These are phyloP conservation scores for sweet orange (Citrus sinensis) DNA, from an alignment of 345 rosid species.

Conservation along the genomic window DNA sequence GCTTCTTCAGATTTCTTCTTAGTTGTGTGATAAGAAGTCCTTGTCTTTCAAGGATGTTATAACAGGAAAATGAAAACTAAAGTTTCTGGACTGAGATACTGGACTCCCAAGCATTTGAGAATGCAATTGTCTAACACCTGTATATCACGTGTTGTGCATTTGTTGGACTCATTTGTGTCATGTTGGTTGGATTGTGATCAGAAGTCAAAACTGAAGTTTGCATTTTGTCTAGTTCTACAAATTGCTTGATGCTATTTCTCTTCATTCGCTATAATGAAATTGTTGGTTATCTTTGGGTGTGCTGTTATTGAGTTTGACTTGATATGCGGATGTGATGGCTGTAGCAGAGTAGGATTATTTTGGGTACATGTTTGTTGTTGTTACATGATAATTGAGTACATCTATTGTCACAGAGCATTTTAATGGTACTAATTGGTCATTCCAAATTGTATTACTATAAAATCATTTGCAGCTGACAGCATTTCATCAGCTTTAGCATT, in stretches of 20 bases:
- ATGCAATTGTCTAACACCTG: neutral
- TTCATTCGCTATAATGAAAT: neutral
- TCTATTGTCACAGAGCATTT: neutral
- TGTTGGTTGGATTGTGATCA: neutral
- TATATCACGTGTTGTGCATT: neutral
- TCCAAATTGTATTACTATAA: neutral
- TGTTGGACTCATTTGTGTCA: neutral
- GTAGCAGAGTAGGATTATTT: neutral
- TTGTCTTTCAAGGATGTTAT: neutral
- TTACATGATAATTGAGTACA: neutral
- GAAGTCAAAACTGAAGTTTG: too few relatives aligned
- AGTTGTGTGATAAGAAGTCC: neutral
- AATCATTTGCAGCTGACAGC: neutral
- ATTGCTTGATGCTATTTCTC: neutral
- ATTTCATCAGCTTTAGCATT: neutral
- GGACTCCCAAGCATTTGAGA: neutral
- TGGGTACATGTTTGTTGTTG: neutral
- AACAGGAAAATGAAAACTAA: neutral
- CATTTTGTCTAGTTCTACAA: neutral
- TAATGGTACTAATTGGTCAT: neutral
- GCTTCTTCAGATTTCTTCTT: neutral
- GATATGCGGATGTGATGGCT: neutral
- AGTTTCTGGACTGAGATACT: neutral
- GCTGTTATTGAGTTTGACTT: neutral
- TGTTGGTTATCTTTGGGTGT: neutral